These are phyloP conservation scores for Leccinum disarticulatum DNA, from an alignment of 768 basidiomycete species.

Conservation along the genomic window DNA sequence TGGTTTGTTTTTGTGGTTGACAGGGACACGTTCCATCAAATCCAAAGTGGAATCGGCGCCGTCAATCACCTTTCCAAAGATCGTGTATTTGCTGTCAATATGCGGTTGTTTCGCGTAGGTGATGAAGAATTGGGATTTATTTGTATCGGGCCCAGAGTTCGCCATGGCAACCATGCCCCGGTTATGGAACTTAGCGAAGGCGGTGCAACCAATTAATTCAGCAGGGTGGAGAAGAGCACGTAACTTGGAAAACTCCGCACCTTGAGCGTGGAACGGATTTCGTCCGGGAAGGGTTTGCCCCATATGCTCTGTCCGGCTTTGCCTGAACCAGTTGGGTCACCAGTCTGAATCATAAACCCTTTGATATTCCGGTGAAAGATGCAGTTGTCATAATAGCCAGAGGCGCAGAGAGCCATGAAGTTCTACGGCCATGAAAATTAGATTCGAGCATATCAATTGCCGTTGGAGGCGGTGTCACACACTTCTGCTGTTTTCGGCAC, in stretches of 20 bases:
- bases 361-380: constrained; percentile 95
- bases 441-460: neutral
- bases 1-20: constrained; percentile 88
- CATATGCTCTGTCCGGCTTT: constrained; percentile 98
- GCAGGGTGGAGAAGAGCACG: neutral
- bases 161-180: constrained; percentile 98
- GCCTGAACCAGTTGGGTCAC: constrained; percentile 85
- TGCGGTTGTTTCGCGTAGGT: constrained; percentile 92
- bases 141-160: constrained; percentile 90
- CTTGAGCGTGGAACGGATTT: constrained; percentile 92
- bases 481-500: constrained; percentile 96
- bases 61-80: constrained; percentile 98
- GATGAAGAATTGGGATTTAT: constrained; percentile 90
- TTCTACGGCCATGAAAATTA: constrained; percentile 53
- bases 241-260: constrained; percentile 40
- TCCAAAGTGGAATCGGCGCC: constrained; percentile 94
- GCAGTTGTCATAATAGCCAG: constrained; percentile 80
- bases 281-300: constrained; percentile 90
- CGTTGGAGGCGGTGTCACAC: constrained; percentile 1
- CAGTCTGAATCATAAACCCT: constrained; percentile 94
- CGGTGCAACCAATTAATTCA: neutral
- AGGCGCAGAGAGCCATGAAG: constrained; percentile 91
- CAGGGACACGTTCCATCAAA: constrained; percentile 89
- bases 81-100: constrained; percentile 92
- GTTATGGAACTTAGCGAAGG: constrained; percentile 74